These are phyloP conservation scores for Uromyces viciae-fabae DNA, from an alignment of 1,284 basidiomycete genomes.

Conservation along the genomic window DNA sequence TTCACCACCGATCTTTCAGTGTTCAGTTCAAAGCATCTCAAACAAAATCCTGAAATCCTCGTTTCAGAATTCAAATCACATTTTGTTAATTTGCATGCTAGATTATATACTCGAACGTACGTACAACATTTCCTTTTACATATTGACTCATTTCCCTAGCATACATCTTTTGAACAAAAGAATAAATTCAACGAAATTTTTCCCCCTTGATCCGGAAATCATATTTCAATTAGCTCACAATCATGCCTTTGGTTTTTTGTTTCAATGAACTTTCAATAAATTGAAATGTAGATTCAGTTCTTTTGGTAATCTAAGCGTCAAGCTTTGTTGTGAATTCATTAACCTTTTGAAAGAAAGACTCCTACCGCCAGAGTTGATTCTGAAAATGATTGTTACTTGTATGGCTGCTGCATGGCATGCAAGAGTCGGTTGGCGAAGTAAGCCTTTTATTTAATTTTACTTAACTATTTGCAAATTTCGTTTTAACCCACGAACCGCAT, in stretches of 20 bases:
- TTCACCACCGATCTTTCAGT: conserved; percentile 56
- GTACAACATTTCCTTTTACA: conserved; percentile 51
- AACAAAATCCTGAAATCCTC: conserved; percentile 46
- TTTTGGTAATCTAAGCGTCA: not conserved
- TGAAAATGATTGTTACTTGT: conserved; percentile 68
- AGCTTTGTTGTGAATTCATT: conserved; percentile 61
- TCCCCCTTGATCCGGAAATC: too few relatives aligned
- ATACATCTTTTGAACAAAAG: not conserved
- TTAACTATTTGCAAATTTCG: not conserved
- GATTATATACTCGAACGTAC: conserved; percentile 22
- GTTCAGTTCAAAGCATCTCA: conserved; percentile 51
- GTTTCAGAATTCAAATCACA: conserved; percentile 42
- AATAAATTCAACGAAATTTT: too few relatives aligned
- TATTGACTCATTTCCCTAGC: too few relatives aligned
- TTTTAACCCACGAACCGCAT: not conserved
- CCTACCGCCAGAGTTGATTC: conserved; percentile 71
- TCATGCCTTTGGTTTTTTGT: conserved; percentile 61
- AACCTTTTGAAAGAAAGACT: conserved; percentile 64
- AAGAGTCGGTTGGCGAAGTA: conserved; percentile 59
- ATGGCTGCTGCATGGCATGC: conserved; percentile 78
- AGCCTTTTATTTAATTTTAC: not conserved
- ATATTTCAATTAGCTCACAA: too few relatives aligned
- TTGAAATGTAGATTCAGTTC: conserved; percentile 50
- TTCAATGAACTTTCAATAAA: conserved; percentile 57
- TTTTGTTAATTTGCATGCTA: conserved; percentile 28